These are phyloP conservation scores for Globisporangium sylvaticum DNA, from an alignment of 352 stramenopile species.

Conservation along the genomic window DNA sequence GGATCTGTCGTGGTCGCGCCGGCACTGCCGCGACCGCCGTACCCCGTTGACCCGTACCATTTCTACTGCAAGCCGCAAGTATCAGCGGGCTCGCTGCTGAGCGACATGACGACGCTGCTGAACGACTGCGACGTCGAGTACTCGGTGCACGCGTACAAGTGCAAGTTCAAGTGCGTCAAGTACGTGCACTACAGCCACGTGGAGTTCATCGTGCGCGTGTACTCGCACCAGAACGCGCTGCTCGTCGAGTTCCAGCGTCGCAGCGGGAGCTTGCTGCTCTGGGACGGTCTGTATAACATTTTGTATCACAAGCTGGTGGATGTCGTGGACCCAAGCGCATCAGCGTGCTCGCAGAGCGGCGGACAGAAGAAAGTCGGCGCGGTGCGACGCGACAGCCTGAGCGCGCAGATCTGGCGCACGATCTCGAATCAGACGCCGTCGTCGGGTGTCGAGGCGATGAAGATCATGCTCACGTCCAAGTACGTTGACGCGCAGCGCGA, in stretches of 20 bases:
- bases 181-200: conserved; percentile 83
- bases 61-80: conserved; percentile 55
- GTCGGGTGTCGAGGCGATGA: conserved; percentile 78
- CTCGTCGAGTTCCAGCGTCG: conserved; percentile 78
- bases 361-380: conserved; percentile 52
- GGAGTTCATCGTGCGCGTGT: conserved; percentile 75
- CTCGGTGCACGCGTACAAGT: conserved; percentile 65
- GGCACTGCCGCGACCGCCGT: conserved; percentile 50
- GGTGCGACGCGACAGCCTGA: conserved; percentile 42
- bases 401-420: conserved; percentile 57
- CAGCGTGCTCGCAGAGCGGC: conserved; percentile 64
- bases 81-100: conserved; percentile 29
- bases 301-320: conserved; percentile 54
- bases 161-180: conserved; percentile 87
- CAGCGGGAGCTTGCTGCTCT: conserved; percentile 67
- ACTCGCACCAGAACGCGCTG: conserved; percentile 35
- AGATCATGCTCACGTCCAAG: conserved; percentile 80
- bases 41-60: conserved; percentile 80
- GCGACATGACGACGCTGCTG: conserved; percentile 47
- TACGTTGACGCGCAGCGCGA: conserved; percentile 70
- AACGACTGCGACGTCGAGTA: conserved; percentile 62
- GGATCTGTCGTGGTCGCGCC: conserved; percentile 37
- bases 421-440: conserved; percentile 46
- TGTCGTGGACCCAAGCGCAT: conserved; percentile 42
- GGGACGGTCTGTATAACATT: conserved; percentile 77